Percentiles rank a stretch among this genome's conserved stretches.
These are phyloP conservation scores for Gossypium sturtianum DNA, from an alignment of 345 rosid genomes.

Conservation along the genomic window DNA sequence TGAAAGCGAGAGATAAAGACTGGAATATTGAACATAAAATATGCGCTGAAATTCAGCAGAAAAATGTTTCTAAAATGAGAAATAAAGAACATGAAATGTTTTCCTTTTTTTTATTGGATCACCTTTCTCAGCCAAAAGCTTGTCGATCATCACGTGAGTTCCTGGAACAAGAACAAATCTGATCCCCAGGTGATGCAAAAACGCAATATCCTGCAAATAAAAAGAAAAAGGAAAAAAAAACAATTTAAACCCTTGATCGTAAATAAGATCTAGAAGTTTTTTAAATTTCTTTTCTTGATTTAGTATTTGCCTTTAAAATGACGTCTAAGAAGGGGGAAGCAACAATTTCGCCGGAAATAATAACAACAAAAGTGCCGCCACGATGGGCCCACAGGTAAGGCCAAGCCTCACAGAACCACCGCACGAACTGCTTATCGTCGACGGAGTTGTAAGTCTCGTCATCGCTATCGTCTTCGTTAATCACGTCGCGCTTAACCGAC, in stretches of 20 bases:
- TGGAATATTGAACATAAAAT: too few species aligned
- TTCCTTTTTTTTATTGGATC: background rate
- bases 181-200: conserved; percentile 85
- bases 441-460: conserved; percentile 33
- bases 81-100: too few species aligned
- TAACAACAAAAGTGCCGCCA: conserved; percentile 65
- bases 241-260: background rate
- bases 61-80: too few species aligned
- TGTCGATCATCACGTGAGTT: conserved; percentile 78
- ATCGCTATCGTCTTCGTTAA: conserved; percentile 29
- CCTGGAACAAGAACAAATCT: conserved; percentile 82
- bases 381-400: conserved; percentile 91
- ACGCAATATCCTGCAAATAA: conserved; percentile 77
- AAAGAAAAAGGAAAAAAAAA: background rate
- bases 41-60: too few species aligned
- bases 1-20: too few species aligned
- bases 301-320: conserved; percentile 56
- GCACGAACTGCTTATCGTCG: conserved; percentile 66
- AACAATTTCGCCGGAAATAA: conserved; percentile 68
- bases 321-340: conserved; percentile 51
- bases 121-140: conserved; percentile 81
- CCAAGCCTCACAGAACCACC: conserved; percentile 98
- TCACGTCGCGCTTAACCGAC: conserved; percentile 26
- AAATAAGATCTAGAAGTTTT: conserved; percentile 15
- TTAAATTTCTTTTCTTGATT: background rate